Evolutionary conservation across 805 yeast genomes (phyloP).

Genomic region (Kodamaea kakaduensis): DNA sequence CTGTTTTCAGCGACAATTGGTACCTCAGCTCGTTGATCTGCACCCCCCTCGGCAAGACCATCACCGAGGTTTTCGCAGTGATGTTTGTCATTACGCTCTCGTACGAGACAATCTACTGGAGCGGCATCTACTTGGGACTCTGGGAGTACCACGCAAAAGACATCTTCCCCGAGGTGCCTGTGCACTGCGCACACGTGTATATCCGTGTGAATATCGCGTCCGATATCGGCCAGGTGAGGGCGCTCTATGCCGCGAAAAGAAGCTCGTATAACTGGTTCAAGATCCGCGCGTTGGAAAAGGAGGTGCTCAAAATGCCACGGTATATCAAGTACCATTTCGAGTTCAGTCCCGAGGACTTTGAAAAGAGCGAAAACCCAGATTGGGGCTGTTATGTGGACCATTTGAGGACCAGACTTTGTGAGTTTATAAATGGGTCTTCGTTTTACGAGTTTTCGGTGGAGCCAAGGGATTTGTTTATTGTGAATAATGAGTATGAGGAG

Average conservation of each 20-base stretch:
- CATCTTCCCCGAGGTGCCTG: constrained; percentile 66
- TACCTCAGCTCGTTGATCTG: constrained; percentile 24
- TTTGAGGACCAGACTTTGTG: constrained; percentile 53
- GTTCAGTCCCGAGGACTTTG: constrained; percentile 78
- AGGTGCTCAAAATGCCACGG: constrained; percentile 17
- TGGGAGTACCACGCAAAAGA: constrained; percentile 57
- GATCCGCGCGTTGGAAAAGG: constrained; percentile 16
- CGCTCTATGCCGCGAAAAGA: constrained; percentile 26
- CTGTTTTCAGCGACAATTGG: constrained; percentile 11
- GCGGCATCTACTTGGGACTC: constrained; percentile 37
- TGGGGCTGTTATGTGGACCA: constrained; percentile 66
- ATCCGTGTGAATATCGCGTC: constrained; percentile 44
- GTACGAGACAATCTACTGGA: constrained; percentile 41
- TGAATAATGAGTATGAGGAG: constrained; percentile 26
- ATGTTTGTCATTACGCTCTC: constrained; percentile 21
- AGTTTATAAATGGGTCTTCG: constrained; percentile 46
- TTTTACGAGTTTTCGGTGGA: constrained; percentile 15
- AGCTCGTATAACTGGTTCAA: constrained; percentile 15
- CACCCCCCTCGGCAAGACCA: constrained; percentile 24
- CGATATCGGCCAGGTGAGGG: constrained; percentile 18
- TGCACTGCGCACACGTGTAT: constrained; percentile 73
- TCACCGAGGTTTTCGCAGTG: constrained; percentile 26
- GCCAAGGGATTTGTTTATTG: constrained; percentile 23
- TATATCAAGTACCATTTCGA: constrained; percentile 61
- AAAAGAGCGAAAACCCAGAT: constrained; percentile 54